Percentiles rank a stretch among this genome's conserved stretches.
Conservation (phyloP, 768 basidiomycete genomes). For the Pleurotus eryngii region DNA sequence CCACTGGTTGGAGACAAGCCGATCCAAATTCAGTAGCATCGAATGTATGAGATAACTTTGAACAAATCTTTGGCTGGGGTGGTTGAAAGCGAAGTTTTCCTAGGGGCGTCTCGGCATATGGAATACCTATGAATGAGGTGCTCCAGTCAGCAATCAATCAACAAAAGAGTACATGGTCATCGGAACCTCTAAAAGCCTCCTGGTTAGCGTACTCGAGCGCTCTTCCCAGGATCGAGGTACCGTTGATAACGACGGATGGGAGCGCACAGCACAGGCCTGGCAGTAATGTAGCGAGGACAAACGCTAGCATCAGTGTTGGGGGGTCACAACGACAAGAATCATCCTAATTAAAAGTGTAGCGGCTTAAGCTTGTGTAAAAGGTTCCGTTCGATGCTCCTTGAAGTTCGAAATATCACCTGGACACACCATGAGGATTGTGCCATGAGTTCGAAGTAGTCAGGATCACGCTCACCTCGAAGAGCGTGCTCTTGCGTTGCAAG, state of each 20-base stretch:
- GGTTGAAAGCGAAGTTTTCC: slow-evolving; percentile 22
- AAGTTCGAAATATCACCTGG: too few relatives aligned
- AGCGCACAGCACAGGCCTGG: not conserved
- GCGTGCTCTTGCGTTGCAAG: too few relatives aligned
- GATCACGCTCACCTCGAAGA: too few relatives aligned
- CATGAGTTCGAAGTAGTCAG: too few relatives aligned
- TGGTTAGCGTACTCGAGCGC: not conserved
- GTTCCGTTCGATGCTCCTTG: too few relatives aligned
- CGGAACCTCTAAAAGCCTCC: slow-evolving; percentile 1
- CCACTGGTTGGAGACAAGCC: slow-evolving; percentile 22
- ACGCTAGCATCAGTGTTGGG: not conserved
- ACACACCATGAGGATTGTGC: too few relatives aligned
- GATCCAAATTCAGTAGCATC: slow-evolving; percentile 21
- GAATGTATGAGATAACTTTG: slow-evolving; percentile 15
- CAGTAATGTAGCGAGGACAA: not conserved
- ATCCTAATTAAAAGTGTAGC: too few relatives aligned
- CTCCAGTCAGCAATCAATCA: not conserved
- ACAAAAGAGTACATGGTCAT: not conserved
- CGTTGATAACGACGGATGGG: not conserved
- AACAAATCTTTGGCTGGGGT: slow-evolving; percentile 17
- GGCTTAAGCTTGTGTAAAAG: too few relatives aligned
- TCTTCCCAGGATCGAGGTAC: not conserved
- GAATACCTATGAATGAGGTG: slow-evolving; percentile 21
- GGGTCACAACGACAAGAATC: too few relatives aligned
- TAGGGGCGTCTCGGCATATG: slow-evolving; percentile 28